Conservation (phyloP, 768 basidiomycete species). For the Candolleomyces efflorescens region DNA sequence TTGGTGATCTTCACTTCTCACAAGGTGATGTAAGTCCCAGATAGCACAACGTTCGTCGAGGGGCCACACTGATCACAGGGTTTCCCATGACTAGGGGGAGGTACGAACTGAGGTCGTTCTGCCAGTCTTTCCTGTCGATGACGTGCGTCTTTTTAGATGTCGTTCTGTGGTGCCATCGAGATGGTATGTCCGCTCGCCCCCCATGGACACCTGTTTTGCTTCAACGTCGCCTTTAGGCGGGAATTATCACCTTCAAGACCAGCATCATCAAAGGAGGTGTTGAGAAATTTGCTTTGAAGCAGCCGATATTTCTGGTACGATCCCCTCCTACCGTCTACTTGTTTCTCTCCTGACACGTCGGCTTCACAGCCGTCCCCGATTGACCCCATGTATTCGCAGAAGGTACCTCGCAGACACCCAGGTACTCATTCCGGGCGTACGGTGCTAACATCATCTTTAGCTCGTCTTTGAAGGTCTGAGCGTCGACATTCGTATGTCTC, state of each 20-base stretch:
- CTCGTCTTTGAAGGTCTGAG: constrained; percentile 74
- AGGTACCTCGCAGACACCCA: constrained; percentile 28
- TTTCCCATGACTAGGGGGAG: constrained; percentile 43
- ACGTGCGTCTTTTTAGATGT: constrained; percentile 35
- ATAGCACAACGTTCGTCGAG: background rate
- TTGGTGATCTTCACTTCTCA: constrained; percentile 77
- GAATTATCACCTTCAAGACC: constrained; percentile 66
- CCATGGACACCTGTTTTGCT: background rate
- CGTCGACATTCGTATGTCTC: constrained; percentile 58
- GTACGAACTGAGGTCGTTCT: constrained; percentile 31
- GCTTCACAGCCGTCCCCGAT: constrained; percentile 54
- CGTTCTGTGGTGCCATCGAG: constrained; percentile 77
- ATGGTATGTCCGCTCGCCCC: constrained; percentile 39
- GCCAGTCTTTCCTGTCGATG: too few species aligned
- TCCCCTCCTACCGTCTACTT: background rate
- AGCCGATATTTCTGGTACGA: constrained; percentile 69
- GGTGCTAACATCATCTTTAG: constrained; percentile 22
- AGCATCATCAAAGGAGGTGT: constrained; percentile 73
- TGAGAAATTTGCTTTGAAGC: constrained; percentile 68
- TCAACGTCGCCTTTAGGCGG: constrained; percentile 37
- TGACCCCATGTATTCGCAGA: constrained; percentile 71
- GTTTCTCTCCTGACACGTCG: too few species aligned
- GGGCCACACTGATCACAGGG: background rate
- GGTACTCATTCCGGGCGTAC: background rate
- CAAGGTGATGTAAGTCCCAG: constrained; percentile 56